These are phyloP conservation scores for Mortierella sp. DNA, from an alignment of 371 early-diverging fungal species.

Conservation along the genomic window DNA sequence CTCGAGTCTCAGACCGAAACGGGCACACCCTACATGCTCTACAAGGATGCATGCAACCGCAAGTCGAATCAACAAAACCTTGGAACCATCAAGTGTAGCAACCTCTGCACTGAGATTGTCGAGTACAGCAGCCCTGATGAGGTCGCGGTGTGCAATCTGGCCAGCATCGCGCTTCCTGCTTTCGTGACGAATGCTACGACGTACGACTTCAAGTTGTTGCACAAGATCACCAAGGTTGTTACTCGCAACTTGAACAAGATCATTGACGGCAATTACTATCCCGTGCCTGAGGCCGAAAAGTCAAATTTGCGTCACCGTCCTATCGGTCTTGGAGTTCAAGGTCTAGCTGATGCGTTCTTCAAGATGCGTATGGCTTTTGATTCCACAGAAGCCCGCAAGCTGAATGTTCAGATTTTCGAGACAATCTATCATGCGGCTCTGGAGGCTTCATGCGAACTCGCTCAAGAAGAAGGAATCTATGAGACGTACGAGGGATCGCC, in stretches of 20 bases:
- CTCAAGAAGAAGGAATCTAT: constrained; percentile 88
- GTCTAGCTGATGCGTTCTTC: constrained; percentile 98
- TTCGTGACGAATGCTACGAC: constrained; percentile 80
- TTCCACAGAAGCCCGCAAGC: constrained; percentile 85
- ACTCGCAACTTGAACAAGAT: constrained; percentile 96
- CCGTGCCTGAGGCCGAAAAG: constrained; percentile 88
- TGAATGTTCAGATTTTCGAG: constrained; percentile 97
- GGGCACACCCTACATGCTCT: constrained; percentile 99
- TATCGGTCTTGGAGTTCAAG: constrained; percentile 98
- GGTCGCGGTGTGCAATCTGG: constrained; percentile 99
- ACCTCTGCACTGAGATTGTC: constrained; percentile 94
- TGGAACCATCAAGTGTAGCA: constrained; percentile 95
- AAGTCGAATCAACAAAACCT: constrained; percentile 97
- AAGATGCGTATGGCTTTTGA: constrained; percentile 98
- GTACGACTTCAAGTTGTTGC: constrained; percentile 81
- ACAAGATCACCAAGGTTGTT: constrained; percentile 87
- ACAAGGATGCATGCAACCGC: constrained; percentile 98
- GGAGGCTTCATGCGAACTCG: constrained; percentile 95
- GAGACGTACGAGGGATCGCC: constrained; percentile 94
- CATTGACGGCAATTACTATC: constrained; percentile 98
- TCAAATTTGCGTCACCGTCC: constrained; percentile 98
- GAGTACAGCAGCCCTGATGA: constrained; percentile 97
- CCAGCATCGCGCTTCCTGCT: constrained; percentile 96
- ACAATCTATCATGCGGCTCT: constrained; percentile 98
- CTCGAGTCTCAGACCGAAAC: constrained; percentile 99